Evolutionary conservation across 2,329 filamentous ascomycete genomes (phyloP), one percentile per base, ranked within the genome.

Genomic region (Camillea tinctor): DNA sequence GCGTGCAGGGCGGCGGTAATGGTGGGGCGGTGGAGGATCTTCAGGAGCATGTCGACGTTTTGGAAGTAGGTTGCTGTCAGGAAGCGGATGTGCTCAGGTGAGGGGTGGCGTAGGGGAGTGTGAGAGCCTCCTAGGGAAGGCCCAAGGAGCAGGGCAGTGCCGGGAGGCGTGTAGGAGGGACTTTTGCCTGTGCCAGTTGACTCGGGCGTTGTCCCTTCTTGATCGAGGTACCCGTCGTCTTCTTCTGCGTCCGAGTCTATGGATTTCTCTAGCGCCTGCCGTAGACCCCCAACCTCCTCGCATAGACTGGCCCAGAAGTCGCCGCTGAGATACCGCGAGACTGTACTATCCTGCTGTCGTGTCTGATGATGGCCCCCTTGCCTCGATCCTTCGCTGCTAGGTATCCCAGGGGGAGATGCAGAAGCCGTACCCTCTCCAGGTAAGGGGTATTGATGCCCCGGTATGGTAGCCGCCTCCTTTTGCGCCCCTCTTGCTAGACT

Each of bases 271-370:
- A 80, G 68, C 3, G 76, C 75, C 54, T 79, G 76, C 58, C 74
- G 75, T 65, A 81, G 73, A 8, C 79, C 79, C 59, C 78, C 78
- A 13, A 81, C 77, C 66, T 80, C 79, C 19, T 73, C 67, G 50
- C 75, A 79, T 3, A 81, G 69, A 48, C 76, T 76, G 1, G 73
- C 69, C 78, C 78, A 81, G 64, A 81, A 80, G 52, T 80, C 75
- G 8, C 72, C 73, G 57, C 77, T 76, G 44, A 81, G 66, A 59
- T 79, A 80, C 23, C 69, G 74, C 9, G 69, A 72, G 1, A 74
- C 66, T n/a, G 73, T 56, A 55, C 59, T 50, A 59, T 63, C 68
- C 56, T 30, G 58, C 17, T 57, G 24, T 23, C 50, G 53, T 3
- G 36, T 4, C 44, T 26, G 23, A 15, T 20, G 23, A n/a, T 30